These are phyloP conservation scores for Ampelocalamus luodianensis DNA, from an alignment of 176 grass and related monocot species.

Conservation along the genomic window DNA sequence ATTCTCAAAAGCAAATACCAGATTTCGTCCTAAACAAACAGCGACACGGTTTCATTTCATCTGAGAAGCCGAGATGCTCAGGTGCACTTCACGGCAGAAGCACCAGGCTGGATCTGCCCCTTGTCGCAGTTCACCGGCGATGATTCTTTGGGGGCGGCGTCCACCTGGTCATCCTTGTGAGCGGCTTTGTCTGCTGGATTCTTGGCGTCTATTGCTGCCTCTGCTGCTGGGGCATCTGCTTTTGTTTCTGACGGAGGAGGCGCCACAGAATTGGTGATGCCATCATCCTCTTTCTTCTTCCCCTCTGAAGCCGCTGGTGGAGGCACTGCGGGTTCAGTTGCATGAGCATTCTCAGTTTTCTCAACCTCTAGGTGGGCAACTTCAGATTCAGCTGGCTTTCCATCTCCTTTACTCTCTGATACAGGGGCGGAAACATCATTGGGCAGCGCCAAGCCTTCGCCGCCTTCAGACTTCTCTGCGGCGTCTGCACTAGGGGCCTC, in stretches of 20 bases:
- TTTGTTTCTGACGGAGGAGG: conserved; percentile 26
- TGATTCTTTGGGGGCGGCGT: not conserved
- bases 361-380: conserved; percentile 25
- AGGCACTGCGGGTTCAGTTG: not conserved
- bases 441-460: not conserved
- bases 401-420: conserved; percentile 28
- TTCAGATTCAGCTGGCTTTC: conserved; percentile 34
- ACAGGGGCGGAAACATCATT: conserved; percentile 15
- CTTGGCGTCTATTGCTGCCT: conserved; percentile 16
- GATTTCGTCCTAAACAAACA: conserved; percentile 35
- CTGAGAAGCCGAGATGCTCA: not conserved
- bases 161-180: conserved; percentile 11
- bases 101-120: conserved; percentile 50
- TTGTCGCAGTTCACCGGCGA: conserved; percentile 32
- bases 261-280: not conserved
- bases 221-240: conserved; percentile 29
- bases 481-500: conserved; percentile 16
- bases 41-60: not conserved
- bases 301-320: not conserved
- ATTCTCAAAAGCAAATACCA: conserved; percentile 51
- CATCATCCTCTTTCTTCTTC: conserved; percentile 37
- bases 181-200: not conserved
- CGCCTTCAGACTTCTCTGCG: conserved; percentile 43
- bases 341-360: conserved; percentile 7
- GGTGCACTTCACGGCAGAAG: conserved; percentile 47